Evolutionary conservation across 768 basidiomycete genomes (phyloP).

Genomic region (Suillus clintonianus): DNA sequence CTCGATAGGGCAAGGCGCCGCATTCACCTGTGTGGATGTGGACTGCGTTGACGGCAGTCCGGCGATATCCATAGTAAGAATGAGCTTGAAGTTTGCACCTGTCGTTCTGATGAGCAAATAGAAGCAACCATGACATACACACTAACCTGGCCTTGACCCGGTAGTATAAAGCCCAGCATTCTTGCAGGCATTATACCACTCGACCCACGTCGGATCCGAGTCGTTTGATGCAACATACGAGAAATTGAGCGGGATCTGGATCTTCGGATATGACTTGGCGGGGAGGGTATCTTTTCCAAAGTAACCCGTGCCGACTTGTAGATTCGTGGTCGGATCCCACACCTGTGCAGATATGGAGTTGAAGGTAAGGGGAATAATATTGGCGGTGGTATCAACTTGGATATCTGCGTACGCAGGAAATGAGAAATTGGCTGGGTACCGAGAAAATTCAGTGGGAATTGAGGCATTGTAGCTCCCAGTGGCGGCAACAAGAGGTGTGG

Average conservation of each 20-base stretch:
- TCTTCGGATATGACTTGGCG: slow-evolving; percentile 62
- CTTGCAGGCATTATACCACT: slow-evolving; percentile 79
- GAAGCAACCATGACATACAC: slow-evolving; percentile 1
- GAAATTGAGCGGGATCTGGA: slow-evolving; percentile 81
- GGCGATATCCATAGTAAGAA: slow-evolving; percentile 65
- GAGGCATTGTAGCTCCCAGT: slow-evolving; percentile 57
- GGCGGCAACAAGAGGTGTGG: slow-evolving; percentile 59
- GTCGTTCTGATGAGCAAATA: slow-evolving; percentile 9
- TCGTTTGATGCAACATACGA: slow-evolving; percentile 78
- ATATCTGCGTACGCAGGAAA: slow-evolving; percentile 80
- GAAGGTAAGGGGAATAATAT: slow-evolving; percentile 79
- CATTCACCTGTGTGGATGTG: slow-evolving; percentile 56
- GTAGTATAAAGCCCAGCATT: slow-evolving; percentile 50
- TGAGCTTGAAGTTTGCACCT: slow-evolving; percentile 63
- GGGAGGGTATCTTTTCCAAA: slow-evolving; percentile 59
- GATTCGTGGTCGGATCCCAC: slow-evolving; percentile 67
- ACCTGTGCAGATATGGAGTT: slow-evolving; percentile 65
- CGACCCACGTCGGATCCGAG: slow-evolving; percentile 80
- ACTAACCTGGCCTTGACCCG: slow-evolving; percentile 64
- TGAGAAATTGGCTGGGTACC: slow-evolving; percentile 84
- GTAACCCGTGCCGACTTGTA: slow-evolving; percentile 68
- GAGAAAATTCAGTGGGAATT: slow-evolving; percentile 65
- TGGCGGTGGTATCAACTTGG: slow-evolving; percentile 72
- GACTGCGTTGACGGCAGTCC: slow-evolving; percentile 60
- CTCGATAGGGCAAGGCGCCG: slow-evolving; percentile 72